Conservation (phyloP, 345 rosid genomes). For the Cardiospermum halicacabum region DNA sequence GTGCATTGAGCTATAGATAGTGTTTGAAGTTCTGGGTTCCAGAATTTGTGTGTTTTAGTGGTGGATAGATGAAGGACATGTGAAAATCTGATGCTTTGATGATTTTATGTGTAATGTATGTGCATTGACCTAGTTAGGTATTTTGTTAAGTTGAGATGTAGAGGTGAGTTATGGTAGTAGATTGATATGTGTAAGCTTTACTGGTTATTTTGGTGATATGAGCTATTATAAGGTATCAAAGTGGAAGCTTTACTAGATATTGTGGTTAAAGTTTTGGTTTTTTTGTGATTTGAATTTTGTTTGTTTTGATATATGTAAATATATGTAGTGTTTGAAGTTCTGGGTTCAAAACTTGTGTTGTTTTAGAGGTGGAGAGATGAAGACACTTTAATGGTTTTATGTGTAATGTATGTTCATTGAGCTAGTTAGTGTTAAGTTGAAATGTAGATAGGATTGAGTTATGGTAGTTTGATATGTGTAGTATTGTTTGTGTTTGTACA, state of each 20-base stretch:
- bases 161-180: too few species aligned
- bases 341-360: background rate
- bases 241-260: background rate
- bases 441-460: background rate
- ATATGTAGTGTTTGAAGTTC: background rate
- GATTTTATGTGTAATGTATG: too few species aligned
- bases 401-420: background rate
- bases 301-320: too few species aligned
- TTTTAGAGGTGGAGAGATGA: background rate
- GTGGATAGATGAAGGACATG: background rate
- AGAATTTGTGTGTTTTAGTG: background rate
- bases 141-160: background rate
- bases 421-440: background rate
- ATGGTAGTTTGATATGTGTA: background rate
- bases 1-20: background rate
- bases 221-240: slow-evolving; percentile 55
- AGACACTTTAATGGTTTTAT: background rate
- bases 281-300: background rate
- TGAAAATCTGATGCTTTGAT: too few species aligned
- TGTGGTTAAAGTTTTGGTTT: background rate
- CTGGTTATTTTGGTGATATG: slow-evolving; percentile 60
- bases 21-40: too few species aligned
- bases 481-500: background rate
- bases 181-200: too few species aligned
- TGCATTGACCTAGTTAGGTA: background rate